Conservation (phyloP, 768 basidiomycete species). For the Tricholoma sp. region DNA sequence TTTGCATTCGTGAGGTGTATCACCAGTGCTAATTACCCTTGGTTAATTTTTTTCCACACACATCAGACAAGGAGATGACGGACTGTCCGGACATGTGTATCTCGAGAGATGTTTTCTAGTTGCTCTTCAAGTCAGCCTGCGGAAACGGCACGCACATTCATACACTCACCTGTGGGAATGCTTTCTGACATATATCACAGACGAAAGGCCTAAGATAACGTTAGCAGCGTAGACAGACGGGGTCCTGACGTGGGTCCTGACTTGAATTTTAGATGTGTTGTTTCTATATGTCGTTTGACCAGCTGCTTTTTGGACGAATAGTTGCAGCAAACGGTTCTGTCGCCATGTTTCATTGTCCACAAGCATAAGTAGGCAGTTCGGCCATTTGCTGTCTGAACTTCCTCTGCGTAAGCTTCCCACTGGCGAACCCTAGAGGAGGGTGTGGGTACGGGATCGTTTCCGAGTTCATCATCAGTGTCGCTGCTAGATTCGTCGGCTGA, state of each 20-base stretch:
- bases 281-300: conserved; percentile 64
- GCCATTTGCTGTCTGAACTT: conserved; percentile 13
- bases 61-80: conserved; percentile 8
- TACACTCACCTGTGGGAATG: conserved; percentile 37
- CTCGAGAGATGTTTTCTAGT: conserved; percentile 50
- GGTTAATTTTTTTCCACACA: not conserved
- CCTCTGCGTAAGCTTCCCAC: conserved; percentile 18
- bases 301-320: conserved; percentile 49
- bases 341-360: conserved; percentile 23
- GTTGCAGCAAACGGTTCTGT: conserved; percentile 3
- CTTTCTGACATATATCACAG: conserved; percentile 48
- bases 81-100: conserved; percentile 55
- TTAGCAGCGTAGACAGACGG: not conserved
- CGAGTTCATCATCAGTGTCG: not conserved
- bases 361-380: conserved; percentile 19
- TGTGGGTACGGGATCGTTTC: not conserved
- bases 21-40: conserved; percentile 44
- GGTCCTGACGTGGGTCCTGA: conserved; percentile 22
- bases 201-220: conserved; percentile 38
- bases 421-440: not conserved
- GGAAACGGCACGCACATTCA: not conserved
- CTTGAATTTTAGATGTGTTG: conserved; percentile 58
- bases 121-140: not conserved
- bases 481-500: not conserved
- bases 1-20: conserved; percentile 48